Base-by-base conservation (phyloP, 208 protist genomes). In the Acanthamoeba lenticulata region DNA sequence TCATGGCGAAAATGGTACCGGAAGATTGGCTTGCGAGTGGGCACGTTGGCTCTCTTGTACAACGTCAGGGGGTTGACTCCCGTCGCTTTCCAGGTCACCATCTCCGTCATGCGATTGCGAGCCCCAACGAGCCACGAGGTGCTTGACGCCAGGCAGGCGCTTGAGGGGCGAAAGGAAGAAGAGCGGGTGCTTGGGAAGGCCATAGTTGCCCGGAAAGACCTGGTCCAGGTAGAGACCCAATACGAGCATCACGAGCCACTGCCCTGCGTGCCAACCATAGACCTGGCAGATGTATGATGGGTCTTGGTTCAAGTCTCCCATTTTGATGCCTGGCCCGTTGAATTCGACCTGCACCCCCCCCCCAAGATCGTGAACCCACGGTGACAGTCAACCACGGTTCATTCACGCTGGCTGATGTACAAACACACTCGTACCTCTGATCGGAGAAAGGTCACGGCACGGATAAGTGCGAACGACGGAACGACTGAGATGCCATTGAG, bases 241-340 rank as follows among this genome's bases (percentile, higher is more conserved):
- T 15, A 93, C 38, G 11, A 93, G 38, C 52, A 93, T 32, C 19
- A 93, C 24, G 65, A 44, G 2, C 88, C 88, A 93, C 42, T 93
- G 38, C 9, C 47, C 34, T 5, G 57, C 47, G 24, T 79, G 44
- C 17, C 34, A 79, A 32, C 13, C 88, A 32, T 57, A 93, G 60
- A 93, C 62, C 17, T 74, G 27, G 17, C 27, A 24, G 19, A 93
- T 62, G 88, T 69, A 21, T 0, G 47, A 7, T 6, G 36, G 62
- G 9, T 3, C 60, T 24, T 60, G 44, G 88, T 55, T 60, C 27
- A 93, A 40, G 88, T 93, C 60, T 15, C 27, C 40, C 2, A 9
- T 27, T 29, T 60, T 72, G 42, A 93, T 11, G 44, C 88, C 88
- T 3, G 60, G 60, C 29, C 40, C 52, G 32, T 69, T 79, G 88